Evolutionary conservation across 2,329 filamentous ascomycete species (phyloP).

Genomic region (Periconia digitata): DNA sequence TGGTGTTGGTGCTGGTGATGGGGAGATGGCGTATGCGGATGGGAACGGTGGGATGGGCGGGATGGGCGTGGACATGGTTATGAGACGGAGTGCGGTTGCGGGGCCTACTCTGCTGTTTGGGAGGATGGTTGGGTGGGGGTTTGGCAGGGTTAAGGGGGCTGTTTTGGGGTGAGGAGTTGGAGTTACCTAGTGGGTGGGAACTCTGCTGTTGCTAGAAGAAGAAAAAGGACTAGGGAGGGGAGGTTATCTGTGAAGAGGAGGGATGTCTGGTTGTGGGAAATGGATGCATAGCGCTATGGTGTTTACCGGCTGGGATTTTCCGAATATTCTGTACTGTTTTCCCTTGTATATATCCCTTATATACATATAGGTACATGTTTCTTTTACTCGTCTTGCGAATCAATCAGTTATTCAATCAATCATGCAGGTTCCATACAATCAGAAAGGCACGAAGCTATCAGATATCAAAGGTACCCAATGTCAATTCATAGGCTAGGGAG

Average conservation of each 20-base stretch:
- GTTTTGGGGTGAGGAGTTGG: not conserved
- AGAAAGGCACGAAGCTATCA: no score
- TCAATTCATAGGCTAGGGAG: no score
- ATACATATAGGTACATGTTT: not conserved
- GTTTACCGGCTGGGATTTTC: not conserved
- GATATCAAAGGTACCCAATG: not conserved
- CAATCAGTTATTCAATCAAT: no score
- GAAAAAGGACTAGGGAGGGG: no score
- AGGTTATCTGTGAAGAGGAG: no score
- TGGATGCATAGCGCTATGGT: not conserved
- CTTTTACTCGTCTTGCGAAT: no score
- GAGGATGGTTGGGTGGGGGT: constrained; percentile 7
- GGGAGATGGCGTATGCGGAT: not conserved
- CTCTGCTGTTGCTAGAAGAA: no score
- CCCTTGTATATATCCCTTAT: not conserved
- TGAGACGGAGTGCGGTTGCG: constrained; percentile 6
- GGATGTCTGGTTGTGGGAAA: no score
- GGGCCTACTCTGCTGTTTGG: constrained; percentile 8
- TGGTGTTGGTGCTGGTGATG: constrained; percentile 3
- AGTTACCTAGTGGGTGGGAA: not conserved
- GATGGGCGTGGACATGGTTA: not conserved
- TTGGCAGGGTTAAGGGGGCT: constrained; percentile 3
- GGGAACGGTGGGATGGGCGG: not conserved
- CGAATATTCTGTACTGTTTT: not conserved
- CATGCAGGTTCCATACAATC: no score